These are phyloP conservation scores for Lojkania enalia DNA, from an alignment of 2,329 filamentous ascomycete species.

Conservation along the genomic window DNA sequence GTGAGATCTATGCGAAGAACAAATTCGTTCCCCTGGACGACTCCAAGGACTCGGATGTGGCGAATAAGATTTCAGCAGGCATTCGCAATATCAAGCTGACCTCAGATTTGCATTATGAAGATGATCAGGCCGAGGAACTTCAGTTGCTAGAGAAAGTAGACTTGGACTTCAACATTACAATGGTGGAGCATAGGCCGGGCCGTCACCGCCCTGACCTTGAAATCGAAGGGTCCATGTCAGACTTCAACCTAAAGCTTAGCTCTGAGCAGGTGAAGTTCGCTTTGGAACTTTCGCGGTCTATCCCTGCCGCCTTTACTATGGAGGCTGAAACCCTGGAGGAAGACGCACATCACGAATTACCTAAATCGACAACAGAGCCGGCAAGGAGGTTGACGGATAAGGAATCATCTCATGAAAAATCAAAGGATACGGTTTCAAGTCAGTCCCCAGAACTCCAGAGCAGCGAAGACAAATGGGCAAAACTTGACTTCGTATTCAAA, in stretches of 20 bases:
- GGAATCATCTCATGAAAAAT: constrained; percentile 41
- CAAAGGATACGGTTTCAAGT: constrained; percentile 54
- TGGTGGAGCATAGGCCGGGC: constrained; percentile 80
- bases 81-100: constrained; percentile 91
- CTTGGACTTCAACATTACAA: constrained; percentile 87
- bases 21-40: constrained; percentile 86
- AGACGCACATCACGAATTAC: constrained; percentile 75
- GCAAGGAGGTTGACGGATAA: constrained; percentile 52
- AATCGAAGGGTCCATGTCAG: constrained; percentile 87
- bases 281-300: constrained; percentile 81
- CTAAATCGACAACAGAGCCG: constrained; percentile 55
- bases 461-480: constrained; percentile 78
- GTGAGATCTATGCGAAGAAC: constrained; percentile 97
- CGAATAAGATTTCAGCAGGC: constrained; percentile 87
- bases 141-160: constrained; percentile 98
- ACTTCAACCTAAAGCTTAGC: constrained; percentile 86
- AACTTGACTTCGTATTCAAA: constrained; percentile 88
- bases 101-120: constrained; percentile 81
- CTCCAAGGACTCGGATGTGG: constrained; percentile 69
- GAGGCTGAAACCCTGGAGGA: constrained; percentile 69
- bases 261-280: constrained; percentile 90
- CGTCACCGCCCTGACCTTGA: constrained; percentile 85
- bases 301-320: constrained; percentile 82
- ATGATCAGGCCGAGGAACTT: constrained; percentile 75
- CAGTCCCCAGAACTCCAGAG: constrained; percentile 69